These are phyloP conservation scores for Hemileia vastatrix DNA, from an alignment of 1,284 basidiomycete species.

Conservation along the genomic window DNA sequence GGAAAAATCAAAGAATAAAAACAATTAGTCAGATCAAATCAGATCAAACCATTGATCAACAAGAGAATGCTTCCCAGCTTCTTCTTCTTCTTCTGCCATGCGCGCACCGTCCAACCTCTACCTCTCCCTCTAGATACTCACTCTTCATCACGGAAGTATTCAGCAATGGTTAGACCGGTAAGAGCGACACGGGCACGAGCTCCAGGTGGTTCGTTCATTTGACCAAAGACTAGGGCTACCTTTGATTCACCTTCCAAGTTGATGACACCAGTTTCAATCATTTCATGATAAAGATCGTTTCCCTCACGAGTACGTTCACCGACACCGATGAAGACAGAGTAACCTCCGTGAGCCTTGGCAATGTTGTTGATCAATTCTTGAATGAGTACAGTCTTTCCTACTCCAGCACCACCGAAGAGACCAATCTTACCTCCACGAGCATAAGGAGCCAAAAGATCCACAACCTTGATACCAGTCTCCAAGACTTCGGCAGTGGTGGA, in stretches of 20 bases:
- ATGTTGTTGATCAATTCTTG: constrained; percentile 99
- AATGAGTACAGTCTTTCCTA: constrained; percentile 98
- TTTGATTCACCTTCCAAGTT: constrained; percentile 96
- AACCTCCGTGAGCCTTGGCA: constrained; percentile 99
- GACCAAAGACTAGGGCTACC: constrained; percentile 99
- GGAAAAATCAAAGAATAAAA: neutral
- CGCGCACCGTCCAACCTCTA: neutral
- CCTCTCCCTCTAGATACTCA: neutral
- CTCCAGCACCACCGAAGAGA: constrained; percentile 99
- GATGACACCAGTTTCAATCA: constrained; percentile 99
- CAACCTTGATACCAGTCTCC: constrained; percentile 99
- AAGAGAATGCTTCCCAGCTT: neutral
- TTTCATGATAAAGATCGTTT: too few species aligned
- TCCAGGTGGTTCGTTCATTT: constrained; percentile 99
- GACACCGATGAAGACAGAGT: constrained; percentile 99
- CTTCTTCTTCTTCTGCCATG: neutral
- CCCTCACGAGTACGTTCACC: constrained; percentile 99
- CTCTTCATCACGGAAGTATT: constrained; percentile 99
- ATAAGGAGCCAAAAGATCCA: constrained; percentile 96
- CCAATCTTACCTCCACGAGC: constrained; percentile 99
- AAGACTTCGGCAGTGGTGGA: constrained; percentile 95
- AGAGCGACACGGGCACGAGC: constrained; percentile 99
- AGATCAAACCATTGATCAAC: neutral
- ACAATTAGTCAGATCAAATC: too few species aligned
- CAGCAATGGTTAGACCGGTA: constrained; percentile 95